Conservation (phyloP, 2,329 filamentous ascomycete genomes). For the Colletotrichum horii region DNA sequence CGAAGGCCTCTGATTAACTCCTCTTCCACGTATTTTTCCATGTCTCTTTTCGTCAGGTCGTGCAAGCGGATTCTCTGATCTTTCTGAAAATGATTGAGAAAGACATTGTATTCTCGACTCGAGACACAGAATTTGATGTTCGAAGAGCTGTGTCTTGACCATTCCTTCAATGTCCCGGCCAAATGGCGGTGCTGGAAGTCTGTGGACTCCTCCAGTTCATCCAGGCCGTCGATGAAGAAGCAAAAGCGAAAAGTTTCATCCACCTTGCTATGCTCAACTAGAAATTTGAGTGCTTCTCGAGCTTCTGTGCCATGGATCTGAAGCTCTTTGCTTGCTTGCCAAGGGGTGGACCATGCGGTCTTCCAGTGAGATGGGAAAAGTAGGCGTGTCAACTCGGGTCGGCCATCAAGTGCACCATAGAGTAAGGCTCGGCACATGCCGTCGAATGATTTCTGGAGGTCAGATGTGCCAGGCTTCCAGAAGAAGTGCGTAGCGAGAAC, state of each 20-base stretch:
- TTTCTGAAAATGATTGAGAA: not conserved
- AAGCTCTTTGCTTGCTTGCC: not conserved
- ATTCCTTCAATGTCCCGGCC: not conserved
- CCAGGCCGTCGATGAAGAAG: not conserved
- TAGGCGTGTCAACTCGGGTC: not conserved
- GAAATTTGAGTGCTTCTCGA: not conserved
- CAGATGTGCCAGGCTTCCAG: not conserved
- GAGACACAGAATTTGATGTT: not conserved
- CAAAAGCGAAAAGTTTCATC: not conserved
- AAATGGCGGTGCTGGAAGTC: not conserved
- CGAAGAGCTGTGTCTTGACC: not conserved
- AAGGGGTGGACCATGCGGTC: not conserved
- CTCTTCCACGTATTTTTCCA: not conserved
- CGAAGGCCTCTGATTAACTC: not conserved
- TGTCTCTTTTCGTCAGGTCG: not conserved
- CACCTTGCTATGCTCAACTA: not conserved
- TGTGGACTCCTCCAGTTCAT: not conserved
- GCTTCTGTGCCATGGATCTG: not conserved
- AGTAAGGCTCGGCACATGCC: not conserved
- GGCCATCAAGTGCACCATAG: not conserved
- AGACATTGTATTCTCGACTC: not conserved
- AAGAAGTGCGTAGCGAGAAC: not conserved
- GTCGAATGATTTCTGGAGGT: not conserved
- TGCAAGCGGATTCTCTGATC: not conserved
- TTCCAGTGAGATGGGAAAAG: not conserved